Percentiles rank a stretch among this genome's conserved stretches.
These are phyloP conservation scores for Boletus vermiculosoides DNA, from an alignment of 768 basidiomycete species.

Conservation along the genomic window DNA sequence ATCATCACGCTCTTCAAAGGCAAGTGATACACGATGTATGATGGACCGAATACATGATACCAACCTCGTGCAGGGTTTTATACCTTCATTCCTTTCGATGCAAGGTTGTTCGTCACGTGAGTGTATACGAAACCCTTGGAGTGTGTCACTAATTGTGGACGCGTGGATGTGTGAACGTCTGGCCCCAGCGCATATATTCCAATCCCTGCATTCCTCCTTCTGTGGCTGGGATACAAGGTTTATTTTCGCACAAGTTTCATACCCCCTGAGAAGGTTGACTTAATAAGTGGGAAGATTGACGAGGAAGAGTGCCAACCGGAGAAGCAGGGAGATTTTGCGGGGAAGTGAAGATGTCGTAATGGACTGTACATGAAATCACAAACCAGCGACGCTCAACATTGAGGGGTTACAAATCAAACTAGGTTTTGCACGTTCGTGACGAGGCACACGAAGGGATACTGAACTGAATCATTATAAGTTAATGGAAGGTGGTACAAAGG, in stretches of 20 bases:
- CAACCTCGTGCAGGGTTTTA: conserved; percentile 32
- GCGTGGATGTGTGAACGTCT: not conserved
- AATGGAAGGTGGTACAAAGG: conserved; percentile 21
- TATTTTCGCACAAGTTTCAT: conserved; percentile 36
- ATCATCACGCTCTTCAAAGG: conserved; percentile 64
- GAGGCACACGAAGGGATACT: not conserved
- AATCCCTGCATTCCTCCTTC: conserved; percentile 34
- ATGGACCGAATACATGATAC: not conserved
- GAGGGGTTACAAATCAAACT: not conserved
- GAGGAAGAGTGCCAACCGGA: conserved; percentile 54
- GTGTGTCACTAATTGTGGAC: not conserved
- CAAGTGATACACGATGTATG: conserved; percentile 10
- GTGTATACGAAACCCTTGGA: conserved; percentile 13
- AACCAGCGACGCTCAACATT: not conserved
- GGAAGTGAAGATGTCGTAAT: conserved; percentile 22
- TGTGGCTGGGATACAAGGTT: conserved; percentile 39
- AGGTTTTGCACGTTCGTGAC: conserved; percentile 9
- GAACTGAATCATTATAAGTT: conserved; percentile 18
- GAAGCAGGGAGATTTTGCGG: conserved; percentile 34
- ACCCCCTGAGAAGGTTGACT: conserved; percentile 51
- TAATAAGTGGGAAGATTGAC: conserved; percentile 44
- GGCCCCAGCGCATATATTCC: conserved; percentile 29
- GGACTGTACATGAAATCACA: not conserved
- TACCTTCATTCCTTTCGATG: conserved; percentile 45
- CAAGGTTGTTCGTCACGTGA: conserved; percentile 59